These are phyloP conservation scores for Entamoeba nuttalli DNA, from an alignment of 208 protist species.

Conservation along the genomic window DNA sequence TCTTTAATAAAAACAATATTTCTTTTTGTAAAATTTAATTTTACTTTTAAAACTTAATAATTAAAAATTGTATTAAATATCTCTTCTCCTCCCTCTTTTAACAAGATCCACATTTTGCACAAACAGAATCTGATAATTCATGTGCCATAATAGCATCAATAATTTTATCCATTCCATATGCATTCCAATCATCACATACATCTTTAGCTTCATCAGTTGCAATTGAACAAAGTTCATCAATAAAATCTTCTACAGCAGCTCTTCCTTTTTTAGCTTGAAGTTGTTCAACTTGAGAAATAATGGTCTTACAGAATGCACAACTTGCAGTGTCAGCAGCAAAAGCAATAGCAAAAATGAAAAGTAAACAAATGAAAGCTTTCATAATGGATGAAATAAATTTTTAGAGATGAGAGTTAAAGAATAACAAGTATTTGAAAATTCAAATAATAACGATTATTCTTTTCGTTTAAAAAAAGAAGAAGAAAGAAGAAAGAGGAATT, in stretches of 20 bases:
- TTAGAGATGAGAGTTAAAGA: too few species aligned
- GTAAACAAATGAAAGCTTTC: not conserved
- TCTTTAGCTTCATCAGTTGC: not conserved
- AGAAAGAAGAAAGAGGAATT: too few species aligned
- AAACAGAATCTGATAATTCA: not conserved
- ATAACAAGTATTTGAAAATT: too few species aligned
- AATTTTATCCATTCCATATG: not conserved
- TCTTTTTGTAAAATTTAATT: too few species aligned
- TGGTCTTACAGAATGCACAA: not conserved
- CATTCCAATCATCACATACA: not conserved
- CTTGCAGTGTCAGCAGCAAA: not conserved
- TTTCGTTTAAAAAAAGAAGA: too few species aligned
- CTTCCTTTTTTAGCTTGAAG: not conserved
- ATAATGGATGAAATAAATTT: not conserved
- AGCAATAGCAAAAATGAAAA: not conserved
- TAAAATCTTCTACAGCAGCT: not conserved
- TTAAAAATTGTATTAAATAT: too few species aligned
- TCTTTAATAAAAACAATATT: too few species aligned
- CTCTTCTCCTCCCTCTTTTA: not conserved
- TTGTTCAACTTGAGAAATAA: not conserved
- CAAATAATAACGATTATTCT: too few species aligned
- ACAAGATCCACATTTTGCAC: not conserved
- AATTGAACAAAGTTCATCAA: not conserved
- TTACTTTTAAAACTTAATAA: too few species aligned
- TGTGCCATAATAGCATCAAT: not conserved